These are phyloP conservation scores for Xylariaceae sp. DNA, from an alignment of 2,329 filamentous ascomycete genomes.

Conservation along the genomic window DNA sequence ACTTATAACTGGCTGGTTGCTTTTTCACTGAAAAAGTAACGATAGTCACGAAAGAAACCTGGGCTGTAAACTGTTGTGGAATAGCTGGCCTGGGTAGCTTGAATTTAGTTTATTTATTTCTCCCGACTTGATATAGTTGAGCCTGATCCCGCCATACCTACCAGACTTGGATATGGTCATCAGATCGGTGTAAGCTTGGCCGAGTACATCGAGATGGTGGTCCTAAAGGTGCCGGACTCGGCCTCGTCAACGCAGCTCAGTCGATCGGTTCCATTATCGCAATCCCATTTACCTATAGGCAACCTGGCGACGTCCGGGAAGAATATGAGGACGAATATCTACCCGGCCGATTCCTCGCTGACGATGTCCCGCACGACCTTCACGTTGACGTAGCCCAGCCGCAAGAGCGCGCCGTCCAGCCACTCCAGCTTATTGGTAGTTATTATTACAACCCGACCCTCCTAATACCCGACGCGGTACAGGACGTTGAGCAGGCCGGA, in stretches of 20 bases:
- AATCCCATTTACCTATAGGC: constrained; percentile 33
- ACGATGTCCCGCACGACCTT: constrained; percentile 37
- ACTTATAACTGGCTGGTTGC: too few species aligned
- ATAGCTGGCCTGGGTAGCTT: too few species aligned
- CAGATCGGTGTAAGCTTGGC: too few species aligned
- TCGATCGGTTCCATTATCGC: constrained; percentile 24
- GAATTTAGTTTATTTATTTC: too few species aligned
- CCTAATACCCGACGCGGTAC: constrained; percentile 56
- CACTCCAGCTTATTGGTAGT: constrained; percentile 56
- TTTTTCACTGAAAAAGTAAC: too few species aligned
- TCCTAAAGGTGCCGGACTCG: constrained; percentile 23
- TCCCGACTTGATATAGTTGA: too few species aligned
- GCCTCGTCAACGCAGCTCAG: constrained; percentile 24
- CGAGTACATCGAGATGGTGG: too few species aligned
- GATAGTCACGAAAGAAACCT: too few species aligned
- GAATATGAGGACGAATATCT: constrained; percentile 31
- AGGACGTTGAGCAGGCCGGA: constrained; percentile 56
- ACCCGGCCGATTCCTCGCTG: constrained; percentile 24
- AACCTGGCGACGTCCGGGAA: constrained; percentile 20
- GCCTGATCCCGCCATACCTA: too few species aligned
- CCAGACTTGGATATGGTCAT: too few species aligned
- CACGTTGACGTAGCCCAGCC: constrained; percentile 55
- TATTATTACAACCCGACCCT: constrained; percentile 60
- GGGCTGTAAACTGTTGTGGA: too few species aligned
- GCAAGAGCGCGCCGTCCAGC: constrained; percentile 50